Evolutionary conservation across 176 grass and related monocot species (phyloP).

Genomic region (Phoenix dactylifera): DNA sequence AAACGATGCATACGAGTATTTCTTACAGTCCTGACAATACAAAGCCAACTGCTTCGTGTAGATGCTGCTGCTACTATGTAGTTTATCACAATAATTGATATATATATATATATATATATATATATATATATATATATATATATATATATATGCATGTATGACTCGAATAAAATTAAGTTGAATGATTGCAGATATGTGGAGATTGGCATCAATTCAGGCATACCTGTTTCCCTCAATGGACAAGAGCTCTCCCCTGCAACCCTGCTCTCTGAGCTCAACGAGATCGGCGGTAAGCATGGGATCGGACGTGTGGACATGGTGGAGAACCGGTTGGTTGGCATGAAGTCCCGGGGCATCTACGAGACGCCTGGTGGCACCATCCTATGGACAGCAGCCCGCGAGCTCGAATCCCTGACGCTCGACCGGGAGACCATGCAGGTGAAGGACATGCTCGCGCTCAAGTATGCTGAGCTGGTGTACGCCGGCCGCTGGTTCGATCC

Average conservation of each 20-base stretch:
- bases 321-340: constrained; percentile 82
- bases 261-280: constrained; percentile 70
- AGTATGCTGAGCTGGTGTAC: constrained; percentile 81
- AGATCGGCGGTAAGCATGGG: constrained; percentile 69
- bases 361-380: constrained; percentile 95
- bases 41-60: no score
- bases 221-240: constrained; percentile 80
- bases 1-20: no score
- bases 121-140: no score
- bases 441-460: constrained; percentile 69
- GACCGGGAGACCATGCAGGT: constrained; percentile 67
- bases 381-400: constrained; percentile 54
- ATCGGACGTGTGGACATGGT: constrained; percentile 85
- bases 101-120: no score
- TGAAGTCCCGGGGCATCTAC: constrained; percentile 89
- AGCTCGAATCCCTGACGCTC: constrained; percentile 62
- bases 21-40: no score
- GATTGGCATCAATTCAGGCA: constrained; percentile 59
- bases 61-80: no score
- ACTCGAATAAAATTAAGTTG: not conserved
- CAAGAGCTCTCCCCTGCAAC: constrained; percentile 55
- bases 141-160: no score
- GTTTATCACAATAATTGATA: no score
- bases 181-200: constrained; percentile 54
- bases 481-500: constrained; percentile 82